Conservation (phyloP, 1,284 basidiomycete genomes). For the Leccinum insolens region DNA sequence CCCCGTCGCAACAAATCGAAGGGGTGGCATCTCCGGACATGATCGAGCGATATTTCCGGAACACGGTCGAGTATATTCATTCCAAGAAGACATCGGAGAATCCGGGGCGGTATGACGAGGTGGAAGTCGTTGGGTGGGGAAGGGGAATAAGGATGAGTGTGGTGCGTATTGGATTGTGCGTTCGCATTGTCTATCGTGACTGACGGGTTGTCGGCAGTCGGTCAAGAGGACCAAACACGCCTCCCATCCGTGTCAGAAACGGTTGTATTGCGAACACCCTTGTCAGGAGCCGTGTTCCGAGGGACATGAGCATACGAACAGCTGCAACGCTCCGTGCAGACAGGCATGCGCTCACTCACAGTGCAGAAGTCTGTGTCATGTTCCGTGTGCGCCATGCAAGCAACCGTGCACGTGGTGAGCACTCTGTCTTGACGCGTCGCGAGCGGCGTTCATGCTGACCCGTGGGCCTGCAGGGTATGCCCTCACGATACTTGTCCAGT, state of each 20-base stretch:
- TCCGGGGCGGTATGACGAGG: too few relatives aligned
- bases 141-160: too few relatives aligned
- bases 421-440: background rate
- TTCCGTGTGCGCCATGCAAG: conserved; percentile 65
- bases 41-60: too few relatives aligned
- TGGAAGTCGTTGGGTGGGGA: too few relatives aligned
- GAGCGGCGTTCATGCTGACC: background rate
- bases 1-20: too few relatives aligned
- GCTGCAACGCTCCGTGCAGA: conserved; percentile 53
- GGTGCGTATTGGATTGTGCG: too few relatives aligned
- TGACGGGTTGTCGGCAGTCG: too few relatives aligned
- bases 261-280: conserved; percentile 59
- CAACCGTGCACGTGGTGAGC: conserved; percentile 60
- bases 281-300: conserved; percentile 55
- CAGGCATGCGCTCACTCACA: conserved; percentile 58
- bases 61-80: too few relatives aligned
- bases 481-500: conserved; percentile 58
- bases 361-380: conserved; percentile 53
- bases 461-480: conserved; percentile 45
- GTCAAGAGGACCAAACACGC: conserved; percentile 42
- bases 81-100: too few relatives aligned
- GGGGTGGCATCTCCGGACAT: too few relatives aligned
- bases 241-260: conserved; percentile 53
- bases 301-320: conserved; percentile 51
- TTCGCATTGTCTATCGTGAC: too few relatives aligned